Evolutionary conservation across 768 basidiomycete species (phyloP), one percentile per base, ranked within the genome.

Genomic region (Boletus insuetus): DNA sequence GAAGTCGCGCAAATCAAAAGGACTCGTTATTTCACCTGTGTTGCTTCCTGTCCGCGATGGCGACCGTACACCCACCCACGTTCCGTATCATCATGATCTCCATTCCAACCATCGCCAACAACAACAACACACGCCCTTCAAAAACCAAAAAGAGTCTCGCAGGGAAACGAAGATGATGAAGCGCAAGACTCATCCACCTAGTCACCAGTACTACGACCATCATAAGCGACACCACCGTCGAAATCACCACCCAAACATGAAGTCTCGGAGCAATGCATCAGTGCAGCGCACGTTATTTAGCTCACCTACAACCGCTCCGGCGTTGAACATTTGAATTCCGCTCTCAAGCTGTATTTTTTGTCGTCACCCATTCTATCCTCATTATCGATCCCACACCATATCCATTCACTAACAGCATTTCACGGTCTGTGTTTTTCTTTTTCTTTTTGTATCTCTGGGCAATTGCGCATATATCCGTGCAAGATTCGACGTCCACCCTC

Each of bases 91-190:
- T 51, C 66, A 70, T 59, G 71, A 51, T 60, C 64, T 71, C 22
- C 66, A 73, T 42, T 73, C 73, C 31, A 69, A 77, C 41, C 74
- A 77, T 39, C 67, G 65, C n/a, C 66, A 75, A 9, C 69, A 76
- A 10, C 69, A 76, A 10, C 61, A 66, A 40, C 40, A 67, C 12
- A 66, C 74, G 34, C 67, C 75, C 12, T 73, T 75, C 57, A 86
- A 86, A 73, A 81, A 65, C 45, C 78, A 82, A 56, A 86, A 84
- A 68, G 87, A 89, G 72, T 71, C 79, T 58, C 76, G 82, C 61
- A 76, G 82, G 64, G 87, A 90, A 74, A 82, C 82, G 65, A 87
- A 85, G 73, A 75, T 81, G 70, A 73, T 80, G 66, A 84, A 86
- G 70, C 78, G 82, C 59, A 80, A 85, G 75, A 78, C 74, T 70